A percentile compares a stretch with the other conserved stretches of the same genome.
phyloP scores from a whole-genome alignment of 176 grass and related monocot species.

The Zoysia pacifica region DNA sequence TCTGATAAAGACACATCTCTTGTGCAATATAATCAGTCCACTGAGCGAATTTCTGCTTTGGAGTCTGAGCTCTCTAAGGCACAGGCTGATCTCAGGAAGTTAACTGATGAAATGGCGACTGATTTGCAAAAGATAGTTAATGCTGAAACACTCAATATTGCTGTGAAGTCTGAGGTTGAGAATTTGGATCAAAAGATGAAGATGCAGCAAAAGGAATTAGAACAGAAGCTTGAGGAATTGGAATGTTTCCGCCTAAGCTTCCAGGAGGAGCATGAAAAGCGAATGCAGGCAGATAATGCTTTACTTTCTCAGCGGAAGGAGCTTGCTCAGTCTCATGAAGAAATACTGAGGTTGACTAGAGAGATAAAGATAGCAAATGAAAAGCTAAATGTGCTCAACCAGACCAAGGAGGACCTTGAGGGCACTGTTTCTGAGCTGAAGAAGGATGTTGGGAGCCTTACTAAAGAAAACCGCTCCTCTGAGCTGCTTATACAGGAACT shows the following conservation, averaged over 20 bases:
- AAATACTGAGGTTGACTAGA: constrained; percentile 49
- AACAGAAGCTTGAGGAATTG: constrained; percentile 62
- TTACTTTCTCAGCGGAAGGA: constrained; percentile 49
- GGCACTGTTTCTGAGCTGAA: constrained; percentile 58
- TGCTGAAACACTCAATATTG: constrained; percentile 63
- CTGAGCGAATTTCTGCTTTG: constrained; percentile 51
- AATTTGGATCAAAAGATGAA: constrained; percentile 63
- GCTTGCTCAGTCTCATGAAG: constrained; percentile 50
- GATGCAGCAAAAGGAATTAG: constrained; percentile 66
- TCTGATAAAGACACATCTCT: constrained; percentile 58
- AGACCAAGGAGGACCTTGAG: constrained; percentile 54
- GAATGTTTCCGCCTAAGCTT: constrained; percentile 53
- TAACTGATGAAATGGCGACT: constrained; percentile 69
- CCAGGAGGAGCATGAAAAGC: constrained; percentile 55
- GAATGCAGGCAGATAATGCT: constrained; percentile 57
- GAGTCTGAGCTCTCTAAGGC: constrained; percentile 65
- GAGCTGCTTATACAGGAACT: constrained; percentile 58
- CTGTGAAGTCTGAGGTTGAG: constrained; percentile 57
- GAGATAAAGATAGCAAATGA: constrained; percentile 54
- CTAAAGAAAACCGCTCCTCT: constrained; percentile 62
- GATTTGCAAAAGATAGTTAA: constrained; percentile 68
- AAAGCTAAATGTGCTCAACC: constrained; percentile 55
- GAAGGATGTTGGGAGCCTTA: constrained; percentile 60
- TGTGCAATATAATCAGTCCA: constrained; percentile 60
- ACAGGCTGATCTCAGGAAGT: constrained; percentile 63